Percentiles rank a stretch among this genome's conserved stretches.
phyloP scores from a whole-genome alignment of 2,329 filamentous ascomycete species.

The Emmonsia crescens region DNA sequence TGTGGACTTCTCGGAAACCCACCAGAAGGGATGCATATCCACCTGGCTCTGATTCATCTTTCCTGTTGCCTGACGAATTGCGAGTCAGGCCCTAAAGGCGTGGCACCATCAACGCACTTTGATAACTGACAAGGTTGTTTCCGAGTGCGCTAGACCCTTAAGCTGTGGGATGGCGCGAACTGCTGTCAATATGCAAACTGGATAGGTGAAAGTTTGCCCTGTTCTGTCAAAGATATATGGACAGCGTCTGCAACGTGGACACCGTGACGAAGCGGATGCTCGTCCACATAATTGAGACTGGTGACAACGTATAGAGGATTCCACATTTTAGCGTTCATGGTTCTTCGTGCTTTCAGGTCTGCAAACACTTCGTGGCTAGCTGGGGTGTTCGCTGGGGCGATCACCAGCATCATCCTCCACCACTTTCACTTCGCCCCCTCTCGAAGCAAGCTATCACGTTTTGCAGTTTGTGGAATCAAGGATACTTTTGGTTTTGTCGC shows the following conservation, averaged over 20 bases:
- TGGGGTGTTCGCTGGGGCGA: background rate
- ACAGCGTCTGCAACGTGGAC: background rate
- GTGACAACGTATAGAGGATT: background rate
- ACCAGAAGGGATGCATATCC: background rate
- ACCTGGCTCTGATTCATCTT: background rate
- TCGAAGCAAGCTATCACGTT: background rate
- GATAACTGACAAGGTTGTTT: background rate
- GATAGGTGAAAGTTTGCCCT: background rate
- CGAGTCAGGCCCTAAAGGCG: background rate
- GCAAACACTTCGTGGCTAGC: no score
- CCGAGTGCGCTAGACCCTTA: background rate
- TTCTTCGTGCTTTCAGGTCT: background rate
- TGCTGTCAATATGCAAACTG: conserved; percentile 1
- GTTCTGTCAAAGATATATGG: background rate
- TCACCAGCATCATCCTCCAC: background rate
- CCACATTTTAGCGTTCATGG: background rate
- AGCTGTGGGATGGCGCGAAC: conserved; percentile 1
- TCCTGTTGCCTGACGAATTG: background rate
- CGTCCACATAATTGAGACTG: background rate
- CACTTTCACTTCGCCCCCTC: background rate
- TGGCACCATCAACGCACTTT: conserved; percentile 4
- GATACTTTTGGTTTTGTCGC: background rate
- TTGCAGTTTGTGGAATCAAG: background rate
- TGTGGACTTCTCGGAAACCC: background rate
- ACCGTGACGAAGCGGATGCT: background rate